These are phyloP conservation scores for Cytospora mali DNA, from an alignment of 2,329 filamentous ascomycete species.

Conservation along the genomic window DNA sequence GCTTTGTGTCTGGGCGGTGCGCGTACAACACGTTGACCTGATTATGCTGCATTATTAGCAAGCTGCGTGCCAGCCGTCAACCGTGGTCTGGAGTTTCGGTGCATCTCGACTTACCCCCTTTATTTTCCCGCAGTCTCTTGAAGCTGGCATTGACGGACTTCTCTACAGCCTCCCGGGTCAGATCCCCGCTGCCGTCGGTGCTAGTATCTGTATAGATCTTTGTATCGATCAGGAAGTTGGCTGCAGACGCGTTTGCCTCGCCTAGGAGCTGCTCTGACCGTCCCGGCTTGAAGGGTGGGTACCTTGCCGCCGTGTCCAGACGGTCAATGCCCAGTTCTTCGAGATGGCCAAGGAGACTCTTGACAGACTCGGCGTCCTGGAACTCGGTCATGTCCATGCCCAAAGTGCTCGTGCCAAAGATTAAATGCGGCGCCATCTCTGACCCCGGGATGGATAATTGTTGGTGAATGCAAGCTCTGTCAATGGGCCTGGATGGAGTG, in stretches of 20 bases:
- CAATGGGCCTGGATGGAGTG: no score
- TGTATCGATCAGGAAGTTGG: constrained; percentile 38
- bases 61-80: background rate
- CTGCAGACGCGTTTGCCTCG: constrained; percentile 31
- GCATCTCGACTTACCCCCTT: background rate
- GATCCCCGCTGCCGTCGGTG: constrained; percentile 36
- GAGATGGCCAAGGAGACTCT: constrained; percentile 28
- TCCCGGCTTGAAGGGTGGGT: constrained; percentile 37
- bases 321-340: background rate
- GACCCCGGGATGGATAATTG: no score
- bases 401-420: constrained; percentile 35
- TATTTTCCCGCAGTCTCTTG: constrained; percentile 30
- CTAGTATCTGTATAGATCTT: constrained; percentile 37
- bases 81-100: no score
- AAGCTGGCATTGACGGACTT: constrained; percentile 36
- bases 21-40: constrained; percentile 40
- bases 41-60: constrained; percentile 16
- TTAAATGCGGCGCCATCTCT: constrained; percentile 33
- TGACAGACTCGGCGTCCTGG: constrained; percentile 30
- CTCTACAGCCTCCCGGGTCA: constrained; percentile 32
- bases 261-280: constrained; percentile 38
- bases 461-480: no score
- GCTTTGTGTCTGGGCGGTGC: constrained; percentile 37
- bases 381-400: constrained; percentile 35
- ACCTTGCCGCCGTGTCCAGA: constrained; percentile 35